Evolutionary conservation across 2,329 filamentous ascomycete species (phyloP).

Genomic region (Chalaropsis thielavioides): DNA sequence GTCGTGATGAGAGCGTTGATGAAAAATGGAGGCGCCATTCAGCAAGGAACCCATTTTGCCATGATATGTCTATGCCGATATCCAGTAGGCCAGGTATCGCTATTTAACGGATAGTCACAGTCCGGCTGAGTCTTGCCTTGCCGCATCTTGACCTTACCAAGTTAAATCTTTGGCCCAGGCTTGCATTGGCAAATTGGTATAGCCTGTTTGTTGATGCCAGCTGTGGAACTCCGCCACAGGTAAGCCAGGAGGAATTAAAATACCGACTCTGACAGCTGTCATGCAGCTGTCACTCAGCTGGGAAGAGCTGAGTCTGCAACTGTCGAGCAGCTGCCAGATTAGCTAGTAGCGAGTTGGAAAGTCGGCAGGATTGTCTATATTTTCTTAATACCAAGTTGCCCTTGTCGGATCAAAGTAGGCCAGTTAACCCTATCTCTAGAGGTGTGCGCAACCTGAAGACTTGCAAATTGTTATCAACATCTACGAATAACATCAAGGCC

Average conservation of each 20-base stretch:
- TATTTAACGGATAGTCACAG: background rate
- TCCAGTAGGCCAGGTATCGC: background rate
- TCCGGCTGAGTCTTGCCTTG: background rate
- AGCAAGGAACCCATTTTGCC: no score
- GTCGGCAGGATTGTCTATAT: no score
- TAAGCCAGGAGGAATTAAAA: background rate
- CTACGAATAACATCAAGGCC: background rate
- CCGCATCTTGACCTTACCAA: background rate
- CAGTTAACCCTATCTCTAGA: no score
- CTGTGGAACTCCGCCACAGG: background rate
- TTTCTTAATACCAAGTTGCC: no score
- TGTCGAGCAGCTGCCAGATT: no score
- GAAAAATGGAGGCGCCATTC: no score
- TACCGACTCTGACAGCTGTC: background rate
- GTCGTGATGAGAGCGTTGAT: no score
- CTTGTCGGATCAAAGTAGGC: no score
- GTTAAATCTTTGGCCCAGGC: background rate
- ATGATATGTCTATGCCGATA: background rate
- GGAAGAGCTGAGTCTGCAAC: no score
- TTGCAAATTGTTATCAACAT: no score
- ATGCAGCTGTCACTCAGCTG: background rate
- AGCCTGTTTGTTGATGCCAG: background rate
- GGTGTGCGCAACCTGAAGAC: no score
- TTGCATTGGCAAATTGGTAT: background rate
- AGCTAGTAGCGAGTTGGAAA: no score